Base-by-base conservation (phyloP, 305 asterid genomes). In the Ajuga reptans region DNA sequence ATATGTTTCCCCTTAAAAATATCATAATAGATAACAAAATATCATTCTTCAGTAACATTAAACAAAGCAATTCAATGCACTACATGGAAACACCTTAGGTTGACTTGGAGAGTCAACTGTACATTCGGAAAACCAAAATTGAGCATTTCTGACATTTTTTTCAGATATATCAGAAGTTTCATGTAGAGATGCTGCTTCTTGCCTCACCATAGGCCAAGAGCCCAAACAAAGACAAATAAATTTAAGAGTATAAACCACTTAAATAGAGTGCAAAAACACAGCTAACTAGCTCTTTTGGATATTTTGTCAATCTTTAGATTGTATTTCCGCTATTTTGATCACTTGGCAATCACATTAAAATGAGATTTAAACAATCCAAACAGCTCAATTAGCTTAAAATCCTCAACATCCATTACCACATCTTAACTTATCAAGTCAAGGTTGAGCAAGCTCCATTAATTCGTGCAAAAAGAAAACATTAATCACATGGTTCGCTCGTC, bases 1-100 rank as follows among this genome's bases (percentile, higher is more conserved):
- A 61, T 86, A 86, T 42, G 90, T 78, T 76, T 87, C 97, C 50
- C 98, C 97, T 87, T 74, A 37, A 63, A 18, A 61, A 55, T 33
- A 70, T 49, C 47, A 76, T 3, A 46, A 51, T 34, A 56, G 27
- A 56, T 9, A 62, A 75, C 64, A 33, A 12, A 34, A 53, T 6
- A 36, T 65, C 10, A 68, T 37, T 47, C 51, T 33, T 17, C 51
- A 41, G 33, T 43, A 24, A 4, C 33, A 49, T 53, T 16, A 66
- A 51, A 24, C 72, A 39, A 47, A 75, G 4, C n/a, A 36, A 24
- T 10, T 6, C 50, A 55, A 12, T 33, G 34, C 11, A 56, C 69
- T 34, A 55, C 15, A 37, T 46, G 39, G 36, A 54, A 54, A 69
- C 21, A 69, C n/a, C 51, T 56, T 9, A 51, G 27, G 60, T 58